Base-by-base conservation (phyloP, 1,284 basidiomycete species). In the Ustilago nuda region DNA sequence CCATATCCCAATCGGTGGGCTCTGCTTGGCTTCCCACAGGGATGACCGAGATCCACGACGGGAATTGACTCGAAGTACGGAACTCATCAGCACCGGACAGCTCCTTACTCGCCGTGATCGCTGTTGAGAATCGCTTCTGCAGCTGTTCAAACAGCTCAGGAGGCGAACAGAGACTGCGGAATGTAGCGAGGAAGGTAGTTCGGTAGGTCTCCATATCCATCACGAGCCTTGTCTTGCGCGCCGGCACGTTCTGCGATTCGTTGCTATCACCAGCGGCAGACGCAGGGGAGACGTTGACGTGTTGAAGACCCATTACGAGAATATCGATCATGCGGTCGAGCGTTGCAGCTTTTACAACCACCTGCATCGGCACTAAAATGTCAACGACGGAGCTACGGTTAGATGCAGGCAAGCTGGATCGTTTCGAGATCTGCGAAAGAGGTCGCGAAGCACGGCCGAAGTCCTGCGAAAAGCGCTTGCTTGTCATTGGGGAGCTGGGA, bases 281-380 rank as follows among this genome's bases (percentile, higher is more conserved):
- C 19, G 65, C 51, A 4, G 75, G 43, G 11, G 66, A 61, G 4
- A 74, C 62, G 8, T 64, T 66, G 35, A 85, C 50, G 55, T 85
- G 84, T 43, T 76, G 67, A 2, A 85, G 75, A 1, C 83, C 84
- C 64, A 85, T 76, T 17, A 85, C 84, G 32, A 85, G 72, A 3
- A 85, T 56, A 50, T 85, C 84, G 50, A 85, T 78, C 60, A 84
- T 76, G 54, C 82, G 74, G 30, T 81, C 79, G 23, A 82, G 64
- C 3, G 82, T 80, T 0, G 76, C 84, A 7, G 82, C 78, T 51
- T 78, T 80, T 41, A 84, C 72, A 4, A 58, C 63, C 8, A 84
- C 82, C 54, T 76, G 72, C 35, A 79, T 33, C 6, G 76, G 72
- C 41, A 78, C 72, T 9, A 72, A 59, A 13, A 69, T 65, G 36